Percentiles rank a stretch among this genome's conserved stretches.
phyloP scores from a whole-genome alignment of 805 yeast species.

The Kuraishia hungarica region DNA sequence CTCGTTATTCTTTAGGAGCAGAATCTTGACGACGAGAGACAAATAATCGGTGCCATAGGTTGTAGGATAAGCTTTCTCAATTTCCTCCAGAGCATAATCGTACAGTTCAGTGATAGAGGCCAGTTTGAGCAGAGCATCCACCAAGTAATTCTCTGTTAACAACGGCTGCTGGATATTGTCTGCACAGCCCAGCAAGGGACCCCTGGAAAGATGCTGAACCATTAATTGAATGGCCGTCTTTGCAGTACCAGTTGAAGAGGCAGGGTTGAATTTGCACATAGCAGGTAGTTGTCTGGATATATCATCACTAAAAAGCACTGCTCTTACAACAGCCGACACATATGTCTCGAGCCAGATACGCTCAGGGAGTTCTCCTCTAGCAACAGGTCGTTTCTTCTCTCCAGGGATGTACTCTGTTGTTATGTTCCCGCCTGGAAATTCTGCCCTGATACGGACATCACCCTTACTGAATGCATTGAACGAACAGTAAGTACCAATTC shows the following conservation, averaged over 20 bases:
- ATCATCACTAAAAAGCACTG: slow-evolving; percentile 43
- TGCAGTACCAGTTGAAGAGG: slow-evolving; percentile 24
- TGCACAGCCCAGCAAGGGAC: slow-evolving; percentile 35
- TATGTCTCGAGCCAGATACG: slow-evolving; percentile 54
- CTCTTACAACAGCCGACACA: slow-evolving; percentile 49
- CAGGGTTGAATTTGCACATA: slow-evolving; percentile 39
- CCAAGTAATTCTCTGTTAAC: slow-evolving; percentile 39
- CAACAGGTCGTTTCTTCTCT: slow-evolving; percentile 45
- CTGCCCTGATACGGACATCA: slow-evolving; percentile 63
- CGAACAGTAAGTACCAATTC: slow-evolving; percentile 48
- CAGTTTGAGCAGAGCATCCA: slow-evolving; percentile 39
- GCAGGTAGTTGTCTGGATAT: slow-evolving; percentile 52
- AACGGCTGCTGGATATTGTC: slow-evolving; percentile 24
- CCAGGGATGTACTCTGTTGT: slow-evolving; percentile 39
- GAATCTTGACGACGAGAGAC: slow-evolving; percentile 32
- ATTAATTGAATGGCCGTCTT: slow-evolving; percentile 27
- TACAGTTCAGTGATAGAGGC: slow-evolving; percentile 28
- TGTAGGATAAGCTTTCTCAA: slow-evolving; percentile 15
- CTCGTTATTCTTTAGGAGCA: slow-evolving; percentile 32
- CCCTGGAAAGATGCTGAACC: slow-evolving; percentile 37
- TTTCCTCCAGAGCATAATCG: slow-evolving; percentile 28
- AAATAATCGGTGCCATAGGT: slow-evolving; percentile 13
- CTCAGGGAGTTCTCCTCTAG: slow-evolving; percentile 44
- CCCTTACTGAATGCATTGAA: slow-evolving; percentile 67
- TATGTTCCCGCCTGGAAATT: slow-evolving; percentile 40